phyloP scores from a whole-genome alignment of 805 yeast genomes.

The Teunomyces atbi region DNA sequence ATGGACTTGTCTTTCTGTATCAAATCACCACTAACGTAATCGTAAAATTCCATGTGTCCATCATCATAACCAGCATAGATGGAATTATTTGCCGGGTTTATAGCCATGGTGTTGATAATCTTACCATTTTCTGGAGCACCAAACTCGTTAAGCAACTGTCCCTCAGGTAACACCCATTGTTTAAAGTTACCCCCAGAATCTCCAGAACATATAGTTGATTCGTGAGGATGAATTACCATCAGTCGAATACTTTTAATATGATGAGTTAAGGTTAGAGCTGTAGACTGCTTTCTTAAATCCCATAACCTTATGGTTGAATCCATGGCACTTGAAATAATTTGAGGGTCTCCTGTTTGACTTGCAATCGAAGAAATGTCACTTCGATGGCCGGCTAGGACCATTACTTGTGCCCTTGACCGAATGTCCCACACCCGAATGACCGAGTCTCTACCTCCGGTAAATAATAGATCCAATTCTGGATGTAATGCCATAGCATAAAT shows the following conservation, averaged over 20 bases:
- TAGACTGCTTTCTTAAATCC: constrained; percentile 82
- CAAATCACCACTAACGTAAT: constrained; percentile 68
- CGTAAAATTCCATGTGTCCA: constrained; percentile 75
- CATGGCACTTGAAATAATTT: constrained; percentile 75
- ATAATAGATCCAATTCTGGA: constrained; percentile 80
- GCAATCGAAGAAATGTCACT: constrained; percentile 68
- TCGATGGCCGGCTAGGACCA: constrained; percentile 79
- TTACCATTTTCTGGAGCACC: constrained; percentile 43
- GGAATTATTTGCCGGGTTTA: constrained; percentile 59
- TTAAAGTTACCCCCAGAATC: constrained; percentile 72
- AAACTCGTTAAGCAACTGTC: constrained; percentile 60
- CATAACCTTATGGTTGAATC: constrained; percentile 86
- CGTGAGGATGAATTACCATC: constrained; percentile 64
- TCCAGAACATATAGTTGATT: constrained; percentile 73
- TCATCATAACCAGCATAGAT: constrained; percentile 82
- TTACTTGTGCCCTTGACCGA: constrained; percentile 69
- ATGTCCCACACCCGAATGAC: constrained; percentile 93
- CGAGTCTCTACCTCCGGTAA: constrained; percentile 87
- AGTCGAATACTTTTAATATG: constrained; percentile 82
- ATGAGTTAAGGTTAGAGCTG: constrained; percentile 72
- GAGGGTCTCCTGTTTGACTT: constrained; percentile 77
- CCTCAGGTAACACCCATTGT: constrained; percentile 82
- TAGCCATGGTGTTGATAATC: constrained; percentile 67
- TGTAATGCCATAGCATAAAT: constrained; percentile 82
- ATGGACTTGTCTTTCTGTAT: constrained; percentile 54